phyloP scores from a whole-genome alignment of 2,329 filamentous ascomycete genomes.

The Ophiostoma sp. region DNA sequence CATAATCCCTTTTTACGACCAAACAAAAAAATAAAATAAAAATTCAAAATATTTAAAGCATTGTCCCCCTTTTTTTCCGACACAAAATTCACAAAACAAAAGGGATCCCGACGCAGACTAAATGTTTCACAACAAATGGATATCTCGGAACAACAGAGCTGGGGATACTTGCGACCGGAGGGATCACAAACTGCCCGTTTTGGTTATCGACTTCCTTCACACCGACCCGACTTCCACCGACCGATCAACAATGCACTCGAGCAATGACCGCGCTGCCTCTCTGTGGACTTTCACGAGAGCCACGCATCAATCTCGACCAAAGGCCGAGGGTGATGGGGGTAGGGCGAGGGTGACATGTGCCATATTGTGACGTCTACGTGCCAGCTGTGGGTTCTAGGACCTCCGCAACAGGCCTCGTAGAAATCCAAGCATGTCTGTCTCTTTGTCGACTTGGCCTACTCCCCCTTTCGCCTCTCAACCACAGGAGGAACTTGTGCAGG shows the following conservation, averaged over 20 bases:
- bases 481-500: constrained; percentile 4
- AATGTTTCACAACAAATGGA: not conserved
- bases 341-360: not conserved
- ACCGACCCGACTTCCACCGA: constrained; percentile 6
- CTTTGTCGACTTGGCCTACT: not conserved
- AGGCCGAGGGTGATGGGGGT: not conserved
- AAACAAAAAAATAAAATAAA: constrained; percentile 17
- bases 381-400: not conserved
- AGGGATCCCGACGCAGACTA: not conserved
- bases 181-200: not conserved
- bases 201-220: not conserved
- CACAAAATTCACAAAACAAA: not conserved
- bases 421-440: not conserved
- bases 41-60: constrained; percentile 12
- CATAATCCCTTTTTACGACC: not conserved
- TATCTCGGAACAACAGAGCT: not conserved
- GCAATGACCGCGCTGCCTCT: not conserved
- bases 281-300: not conserved
- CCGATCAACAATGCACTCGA: not conserved
- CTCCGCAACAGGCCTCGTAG: not conserved
- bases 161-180: not conserved
- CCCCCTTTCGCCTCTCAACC: not conserved
- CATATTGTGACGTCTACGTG: not conserved
- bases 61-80: not conserved
- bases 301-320: not conserved